Base-by-base conservation (phyloP, 164 flowering plant species). In the Vitis riparia region DNA sequence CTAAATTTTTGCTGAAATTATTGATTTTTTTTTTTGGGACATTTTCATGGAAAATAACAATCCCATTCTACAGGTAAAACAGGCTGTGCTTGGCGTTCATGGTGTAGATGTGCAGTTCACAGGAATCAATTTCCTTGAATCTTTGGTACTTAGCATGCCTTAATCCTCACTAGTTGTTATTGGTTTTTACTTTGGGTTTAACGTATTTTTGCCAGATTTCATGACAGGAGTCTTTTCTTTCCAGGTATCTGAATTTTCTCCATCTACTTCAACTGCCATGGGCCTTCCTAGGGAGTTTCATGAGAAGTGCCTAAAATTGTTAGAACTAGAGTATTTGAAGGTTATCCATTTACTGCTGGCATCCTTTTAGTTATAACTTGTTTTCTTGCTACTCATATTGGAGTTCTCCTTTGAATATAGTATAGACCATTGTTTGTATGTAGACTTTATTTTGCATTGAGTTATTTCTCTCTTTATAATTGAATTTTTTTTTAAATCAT, bases 251-350 rank as follows among this genome's bases (percentile, higher is more conserved):
- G 99, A 96, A 77, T 96, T 95, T 85, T 89, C 93, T 15, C 97
- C 93, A 5, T 86, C 95, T 73, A 93, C 98, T 32, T 89, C 97
- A 67, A 84, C 89, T 82, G 86, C 94, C 27, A 89, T 96, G 97
- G 90, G 92, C 63, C 98, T 96, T 78, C 97, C 99, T 49, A 79
- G 87, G 76, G 99, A 96, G 84, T 90, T 93, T 75, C 98, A 96
- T 80, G 91, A 87, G 83, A 87, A 86, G 68, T 96, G 99, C 79
- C 80, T 83, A 59, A 77, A 29, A 68, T 89, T 94, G 47, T 69
- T 96, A 32, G 97, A 96, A 80, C 76, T 65, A 59, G 86, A 86
- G 59, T 86, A 90, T 80, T 68, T 96, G 75, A 89, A 91, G 99
- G 99, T 93, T 74, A 29, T 78, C 51, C 51, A 23, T 23, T 19